Base-by-base conservation (phyloP, 2,329 filamentous ascomycete genomes). In the Mariannaea sp. region DNA sequence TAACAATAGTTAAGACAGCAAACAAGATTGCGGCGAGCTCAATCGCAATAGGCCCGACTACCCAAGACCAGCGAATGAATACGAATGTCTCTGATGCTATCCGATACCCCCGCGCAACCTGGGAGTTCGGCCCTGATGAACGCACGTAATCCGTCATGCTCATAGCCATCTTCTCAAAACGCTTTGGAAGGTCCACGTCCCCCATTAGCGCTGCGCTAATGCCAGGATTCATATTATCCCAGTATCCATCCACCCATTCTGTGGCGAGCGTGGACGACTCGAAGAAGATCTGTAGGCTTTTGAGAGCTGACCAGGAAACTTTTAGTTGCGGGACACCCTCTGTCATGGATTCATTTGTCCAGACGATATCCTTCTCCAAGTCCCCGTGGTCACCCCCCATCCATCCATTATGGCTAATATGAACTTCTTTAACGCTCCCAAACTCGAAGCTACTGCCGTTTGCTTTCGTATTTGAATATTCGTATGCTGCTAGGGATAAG, bases 121-220 rank as follows among this genome's bases (percentile, higher is more conserved):
- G 22, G 5, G 8, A 5, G 8, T 24, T 24, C 5, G 22, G 22
- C 22, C 22, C 22, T 24, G 22, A 24, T 7, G 39, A 10, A 14
- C 50, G 57, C 7, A 59, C 1, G 26, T 55, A 55, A 14, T 54
- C 46, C 13, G 49, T 51, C 53, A 59, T 59, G 30, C 49, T 48
- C 5, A 14, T 35, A 8, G 49, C 49, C 56, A 59, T 46, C 5
- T 26, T 38, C 4, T 48, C 20, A 19, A 59, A 54, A 0, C 38
- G 38, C 22, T 14, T 13, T 9, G 7, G 14, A 10, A 59, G 33
- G 2, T 54, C 42, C 29, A 59, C 56, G 5, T 48, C 38, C 1
- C 54, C 56, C 6, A 8, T 41, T 1, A 59, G 46, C 1, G 54
- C 49, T 7, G 49, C 33, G 19, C 46, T 51, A 10, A 58, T 19